Percentiles rank a stretch among this genome's conserved stretches.
Evolutionary conservation across 495 filamentous ascomycete species (phyloP).

Genomic region (Penicillium maclennaniae): DNA sequence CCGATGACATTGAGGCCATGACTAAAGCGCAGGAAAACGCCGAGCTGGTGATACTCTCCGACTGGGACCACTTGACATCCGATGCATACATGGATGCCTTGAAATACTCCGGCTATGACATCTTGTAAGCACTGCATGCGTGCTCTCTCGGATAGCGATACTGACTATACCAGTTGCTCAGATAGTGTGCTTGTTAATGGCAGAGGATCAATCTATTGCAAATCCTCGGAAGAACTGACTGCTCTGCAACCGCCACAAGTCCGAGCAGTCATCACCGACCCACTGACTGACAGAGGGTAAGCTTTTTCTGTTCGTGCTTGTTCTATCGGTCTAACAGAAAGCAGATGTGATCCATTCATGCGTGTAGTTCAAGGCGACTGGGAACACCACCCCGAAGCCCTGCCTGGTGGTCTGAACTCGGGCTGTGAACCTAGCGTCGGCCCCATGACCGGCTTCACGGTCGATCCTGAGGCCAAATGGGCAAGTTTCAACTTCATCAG

Average conservation of each 20-base stretch:
- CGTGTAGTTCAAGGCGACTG: slow-evolving; percentile 16
- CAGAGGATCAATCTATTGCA: slow-evolving; percentile 46
- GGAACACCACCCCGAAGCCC: slow-evolving; percentile 6
- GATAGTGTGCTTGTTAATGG: slow-evolving; percentile 54
- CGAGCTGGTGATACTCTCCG: slow-evolving; percentile 42
- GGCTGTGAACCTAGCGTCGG: slow-evolving; percentile 39
- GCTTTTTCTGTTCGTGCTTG: not conserved
- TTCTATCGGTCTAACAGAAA: not conserved
- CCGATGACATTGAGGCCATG: slow-evolving; percentile 33
- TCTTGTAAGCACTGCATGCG: slow-evolving; percentile 22
- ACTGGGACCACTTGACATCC: slow-evolving; percentile 51
- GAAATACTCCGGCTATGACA: slow-evolving; percentile 32
- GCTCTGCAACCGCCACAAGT: slow-evolving; percentile 16
- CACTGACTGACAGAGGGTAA: not conserved
- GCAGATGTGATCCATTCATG: slow-evolving; percentile 25
- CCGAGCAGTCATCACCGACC: not conserved
- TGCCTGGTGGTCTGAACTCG: slow-evolving; percentile 31
- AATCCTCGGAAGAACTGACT: slow-evolving; percentile 27
- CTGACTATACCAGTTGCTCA: slow-evolving; percentile 26
- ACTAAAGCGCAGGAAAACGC: slow-evolving; percentile 32
- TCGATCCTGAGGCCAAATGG: slow-evolving; percentile 37
- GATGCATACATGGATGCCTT: slow-evolving; percentile 34
- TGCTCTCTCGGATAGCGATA: not conserved
- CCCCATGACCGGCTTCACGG: slow-evolving; percentile 25
- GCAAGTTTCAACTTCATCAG: slow-evolving; percentile 48